Evolutionary conservation across 495 filamentous ascomycete species (phyloP).

Genomic region (Ascodesmis nigricans): DNA sequence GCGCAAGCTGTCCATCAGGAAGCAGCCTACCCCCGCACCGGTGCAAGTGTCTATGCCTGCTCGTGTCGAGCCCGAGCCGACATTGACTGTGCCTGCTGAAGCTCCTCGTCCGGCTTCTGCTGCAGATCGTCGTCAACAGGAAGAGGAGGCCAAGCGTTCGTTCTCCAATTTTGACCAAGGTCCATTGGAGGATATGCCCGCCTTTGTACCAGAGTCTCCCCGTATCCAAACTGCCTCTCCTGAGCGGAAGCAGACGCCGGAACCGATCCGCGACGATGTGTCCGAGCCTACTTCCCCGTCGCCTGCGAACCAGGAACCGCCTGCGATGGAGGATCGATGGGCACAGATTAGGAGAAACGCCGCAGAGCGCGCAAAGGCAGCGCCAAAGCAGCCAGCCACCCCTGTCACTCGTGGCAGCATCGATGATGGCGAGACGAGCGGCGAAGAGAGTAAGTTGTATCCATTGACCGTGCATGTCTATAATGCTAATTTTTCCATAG

Average conservation of each 20-base stretch:
- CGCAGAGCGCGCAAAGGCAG: constrained; percentile 41
- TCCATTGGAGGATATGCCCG: constrained; percentile 65
- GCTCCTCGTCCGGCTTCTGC: no score
- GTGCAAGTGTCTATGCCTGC: no score
- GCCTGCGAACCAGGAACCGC: constrained; percentile 24
- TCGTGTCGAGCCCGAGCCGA: no score
- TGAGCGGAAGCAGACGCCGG: no score
- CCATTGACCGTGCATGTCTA: neutral
- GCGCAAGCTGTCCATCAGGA: constrained; percentile 14
- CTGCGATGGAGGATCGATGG: constrained; percentile 66
- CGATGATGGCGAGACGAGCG: constrained; percentile 70
- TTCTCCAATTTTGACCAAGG: constrained; percentile 82
- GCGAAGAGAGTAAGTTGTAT: constrained; percentile 70
- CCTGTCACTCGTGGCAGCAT: constrained; percentile 25
- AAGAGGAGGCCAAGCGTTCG: constrained; percentile 40
- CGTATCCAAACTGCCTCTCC: constrained; percentile 12
- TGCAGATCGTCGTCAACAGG: no score
- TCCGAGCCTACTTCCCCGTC: constrained; percentile 26
- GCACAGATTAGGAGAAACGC: constrained; percentile 90
- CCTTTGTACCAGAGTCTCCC: constrained; percentile 53
- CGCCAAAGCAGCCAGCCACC: constrained; percentile 12
- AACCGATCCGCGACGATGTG: constrained; percentile 7
- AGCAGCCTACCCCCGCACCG: constrained; percentile 11
- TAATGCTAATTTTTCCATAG: constrained; percentile 26
- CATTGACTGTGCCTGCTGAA: no score